These are phyloP conservation scores for Lichtheimia ramosa DNA, from an alignment of 371 early-diverging fungal species.

Conservation along the genomic window DNA sequence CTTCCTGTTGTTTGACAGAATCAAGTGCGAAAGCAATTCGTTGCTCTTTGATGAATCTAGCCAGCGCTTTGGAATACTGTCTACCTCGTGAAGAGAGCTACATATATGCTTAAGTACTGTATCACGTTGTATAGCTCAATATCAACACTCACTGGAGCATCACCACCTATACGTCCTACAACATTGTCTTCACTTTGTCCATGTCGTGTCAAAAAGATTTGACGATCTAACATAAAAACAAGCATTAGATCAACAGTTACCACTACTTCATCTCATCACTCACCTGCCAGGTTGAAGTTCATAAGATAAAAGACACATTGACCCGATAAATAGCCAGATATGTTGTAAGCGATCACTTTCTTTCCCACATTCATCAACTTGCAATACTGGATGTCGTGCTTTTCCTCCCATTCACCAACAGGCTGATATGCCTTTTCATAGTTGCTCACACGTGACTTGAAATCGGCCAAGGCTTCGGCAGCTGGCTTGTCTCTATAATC, in stretches of 20 bases:
- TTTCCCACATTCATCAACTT: constrained; percentile 83
- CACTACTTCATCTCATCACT: neutral
- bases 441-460: constrained; percentile 70
- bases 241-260: neutral
- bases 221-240: constrained; percentile 53
- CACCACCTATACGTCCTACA: constrained; percentile 68
- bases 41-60: constrained; percentile 58
- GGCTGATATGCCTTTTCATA: constrained; percentile 84
- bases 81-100: constrained; percentile 60
- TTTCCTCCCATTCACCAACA: constrained; percentile 74
- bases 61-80: constrained; percentile 64
- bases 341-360: constrained; percentile 79
- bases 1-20: constrained; percentile 23
- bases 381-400: constrained; percentile 72
- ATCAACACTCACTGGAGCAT: constrained; percentile 62
- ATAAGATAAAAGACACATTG: constrained; percentile 88
- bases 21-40: constrained; percentile 39
- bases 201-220: constrained; percentile 81
- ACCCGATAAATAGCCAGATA: constrained; percentile 76
- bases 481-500: constrained; percentile 77
- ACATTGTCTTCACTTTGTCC: constrained; percentile 71
- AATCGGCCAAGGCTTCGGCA: constrained; percentile 71
- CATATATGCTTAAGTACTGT: neutral
- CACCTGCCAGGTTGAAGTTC: constrained; percentile 66
- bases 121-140: neutral